Conservation (phyloP, 2,329 filamentous ascomycete genomes). For the Amesomyces nigricolor region DNA sequence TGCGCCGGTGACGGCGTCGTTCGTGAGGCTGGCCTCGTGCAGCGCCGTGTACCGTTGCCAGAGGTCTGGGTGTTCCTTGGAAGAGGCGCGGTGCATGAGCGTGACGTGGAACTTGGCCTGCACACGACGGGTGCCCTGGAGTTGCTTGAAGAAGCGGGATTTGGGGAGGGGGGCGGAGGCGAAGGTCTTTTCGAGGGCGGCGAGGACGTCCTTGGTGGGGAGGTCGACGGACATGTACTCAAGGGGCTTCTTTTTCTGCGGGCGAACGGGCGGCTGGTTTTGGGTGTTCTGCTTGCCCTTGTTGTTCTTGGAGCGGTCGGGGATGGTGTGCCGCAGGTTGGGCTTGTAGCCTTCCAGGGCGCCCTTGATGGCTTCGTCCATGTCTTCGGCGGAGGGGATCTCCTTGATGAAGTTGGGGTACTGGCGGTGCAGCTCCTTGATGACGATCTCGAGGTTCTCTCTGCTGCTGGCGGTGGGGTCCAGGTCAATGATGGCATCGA, state of each 20-base stretch:
- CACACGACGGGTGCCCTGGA: constrained; percentile 67
- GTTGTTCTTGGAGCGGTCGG: constrained; percentile 47
- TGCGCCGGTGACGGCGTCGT: constrained; percentile 18
- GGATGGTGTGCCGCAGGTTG: constrained; percentile 68
- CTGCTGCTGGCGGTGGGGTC: constrained; percentile 73
- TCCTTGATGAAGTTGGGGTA: constrained; percentile 72
- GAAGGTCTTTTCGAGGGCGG: constrained; percentile 67
- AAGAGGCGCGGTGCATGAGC: constrained; percentile 71
- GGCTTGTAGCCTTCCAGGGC: constrained; percentile 75
- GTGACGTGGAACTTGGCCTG: constrained; percentile 92
- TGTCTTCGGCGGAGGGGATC: constrained; percentile 64
- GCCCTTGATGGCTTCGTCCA: constrained; percentile 72
- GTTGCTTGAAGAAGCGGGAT: constrained; percentile 66
- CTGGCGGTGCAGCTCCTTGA: constrained; percentile 63
- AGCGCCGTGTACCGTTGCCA: constrained; percentile 70
- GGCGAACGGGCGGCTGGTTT: constrained; percentile 30
- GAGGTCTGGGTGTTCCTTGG: constrained; percentile 56
- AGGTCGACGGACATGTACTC: constrained; percentile 54
- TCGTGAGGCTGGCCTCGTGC: constrained; percentile 42
- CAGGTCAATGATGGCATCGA: constrained; percentile 80
- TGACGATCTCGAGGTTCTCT: constrained; percentile 74
- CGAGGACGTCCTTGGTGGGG: constrained; percentile 37
- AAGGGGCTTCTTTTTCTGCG: constrained; percentile 43
- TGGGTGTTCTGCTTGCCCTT: constrained; percentile 33
- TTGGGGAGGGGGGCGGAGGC: constrained; percentile 42